phyloP scores from a whole-genome alignment of 1,284 basidiomycete species.

The Ustilago hordei region DNA sequence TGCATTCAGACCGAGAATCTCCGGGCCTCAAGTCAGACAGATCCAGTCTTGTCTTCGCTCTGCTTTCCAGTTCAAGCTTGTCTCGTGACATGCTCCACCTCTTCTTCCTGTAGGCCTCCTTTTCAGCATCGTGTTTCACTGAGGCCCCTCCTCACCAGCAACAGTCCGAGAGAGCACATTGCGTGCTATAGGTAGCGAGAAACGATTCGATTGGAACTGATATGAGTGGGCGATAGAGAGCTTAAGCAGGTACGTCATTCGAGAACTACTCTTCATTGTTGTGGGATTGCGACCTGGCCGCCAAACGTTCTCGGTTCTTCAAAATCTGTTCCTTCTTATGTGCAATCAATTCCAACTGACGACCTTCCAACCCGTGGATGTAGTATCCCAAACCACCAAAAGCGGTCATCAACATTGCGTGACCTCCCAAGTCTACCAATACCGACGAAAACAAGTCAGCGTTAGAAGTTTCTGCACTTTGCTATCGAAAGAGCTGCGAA shows the following conservation, averaged over 20 bases:
- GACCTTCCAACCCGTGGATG: slow-evolving; percentile 64
- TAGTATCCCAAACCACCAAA: slow-evolving; percentile 67
- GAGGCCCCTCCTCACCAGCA: too few species aligned
- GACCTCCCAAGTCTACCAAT: slow-evolving; percentile 62
- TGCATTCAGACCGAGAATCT: too few species aligned
- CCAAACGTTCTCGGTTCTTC: slow-evolving; percentile 50
- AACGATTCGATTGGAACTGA: neutral
- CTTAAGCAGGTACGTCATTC: neutral
- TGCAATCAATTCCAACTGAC: slow-evolving; percentile 57
- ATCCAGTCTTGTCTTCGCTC: too few species aligned
- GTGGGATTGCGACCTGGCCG: slow-evolving; percentile 9
- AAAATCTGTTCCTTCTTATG: slow-evolving; percentile 66
- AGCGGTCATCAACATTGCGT: slow-evolving; percentile 60
- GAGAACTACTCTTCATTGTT: slow-evolving; percentile 26
- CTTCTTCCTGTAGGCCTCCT: too few species aligned
- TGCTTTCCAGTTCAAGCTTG: too few species aligned
- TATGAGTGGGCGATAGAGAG: neutral
- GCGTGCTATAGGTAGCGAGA: neutral
- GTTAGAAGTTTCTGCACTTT: neutral
- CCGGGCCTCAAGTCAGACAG: too few species aligned
- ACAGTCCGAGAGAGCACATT: too few species aligned
- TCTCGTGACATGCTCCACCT: too few species aligned
- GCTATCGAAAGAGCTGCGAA: neutral
- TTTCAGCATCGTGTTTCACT: too few species aligned
- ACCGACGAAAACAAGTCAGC: neutral